phyloP scores from a whole-genome alignment of 1,284 basidiomycete genomes.

The Tremellales sp. region DNA sequence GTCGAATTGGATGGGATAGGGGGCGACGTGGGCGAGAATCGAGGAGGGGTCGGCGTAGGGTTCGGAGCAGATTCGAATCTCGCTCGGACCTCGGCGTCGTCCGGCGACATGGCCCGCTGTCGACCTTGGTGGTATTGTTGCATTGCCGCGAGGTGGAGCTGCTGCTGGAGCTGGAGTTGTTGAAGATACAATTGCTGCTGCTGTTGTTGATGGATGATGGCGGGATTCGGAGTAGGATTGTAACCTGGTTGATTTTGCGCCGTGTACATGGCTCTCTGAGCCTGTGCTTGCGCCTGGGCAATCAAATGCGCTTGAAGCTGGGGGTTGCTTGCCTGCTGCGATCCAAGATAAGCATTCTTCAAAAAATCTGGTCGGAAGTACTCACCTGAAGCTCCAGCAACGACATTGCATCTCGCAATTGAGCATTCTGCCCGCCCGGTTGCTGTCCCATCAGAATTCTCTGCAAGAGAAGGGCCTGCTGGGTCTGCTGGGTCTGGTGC shows the following conservation, averaged over 20 bases:
- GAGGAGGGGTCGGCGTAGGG: neutral
- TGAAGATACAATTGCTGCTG: slow-evolving; percentile 16
- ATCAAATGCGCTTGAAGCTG: slow-evolving; percentile 10
- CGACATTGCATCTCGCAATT: slow-evolving; percentile 24
- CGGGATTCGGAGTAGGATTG: too few species aligned
- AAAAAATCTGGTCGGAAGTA: too few species aligned
- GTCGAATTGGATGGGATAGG: too few species aligned
- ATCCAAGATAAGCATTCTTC: too few species aligned
- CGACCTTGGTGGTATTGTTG: slow-evolving; percentile 10
- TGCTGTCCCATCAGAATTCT: too few species aligned
- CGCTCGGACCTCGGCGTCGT: slow-evolving; percentile 25
- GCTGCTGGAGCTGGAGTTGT: slow-evolving; percentile 20
- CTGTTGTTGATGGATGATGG: slow-evolving; percentile 15
- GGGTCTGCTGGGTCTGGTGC: slow-evolving; percentile 12
- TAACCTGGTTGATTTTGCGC: slow-evolving; percentile 12
- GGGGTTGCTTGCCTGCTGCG: slow-evolving; percentile 17
- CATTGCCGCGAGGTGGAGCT: slow-evolving; percentile 5
- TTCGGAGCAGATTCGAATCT: slow-evolving; percentile 27
- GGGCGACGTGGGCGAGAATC: too few species aligned
- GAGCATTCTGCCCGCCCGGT: slow-evolving; percentile 14
- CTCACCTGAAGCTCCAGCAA: slow-evolving; percentile 26
- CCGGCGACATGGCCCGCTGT: slow-evolving; percentile 11
- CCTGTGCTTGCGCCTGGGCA: slow-evolving; percentile 18
- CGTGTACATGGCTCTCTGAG: slow-evolving; percentile 9
- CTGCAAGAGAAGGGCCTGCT: slow-evolving; percentile 19